These are phyloP conservation scores for Exophiala sp. DNA, from an alignment of 2,329 filamentous ascomycete species.

Conservation along the genomic window DNA sequence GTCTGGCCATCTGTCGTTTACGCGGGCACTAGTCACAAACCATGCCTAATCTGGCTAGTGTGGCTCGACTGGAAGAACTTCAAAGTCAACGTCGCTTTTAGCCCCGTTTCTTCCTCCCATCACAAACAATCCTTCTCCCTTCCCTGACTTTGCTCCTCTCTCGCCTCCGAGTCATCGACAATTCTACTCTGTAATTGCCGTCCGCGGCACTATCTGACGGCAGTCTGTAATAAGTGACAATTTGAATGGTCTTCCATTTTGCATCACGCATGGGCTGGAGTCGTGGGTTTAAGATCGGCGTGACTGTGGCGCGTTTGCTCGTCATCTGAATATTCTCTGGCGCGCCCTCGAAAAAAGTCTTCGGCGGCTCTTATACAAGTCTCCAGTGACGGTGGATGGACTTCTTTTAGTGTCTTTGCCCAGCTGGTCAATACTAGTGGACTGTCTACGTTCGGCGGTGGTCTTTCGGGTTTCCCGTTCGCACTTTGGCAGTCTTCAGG, in stretches of 20 bases:
- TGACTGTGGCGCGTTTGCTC: conserved; percentile 27
- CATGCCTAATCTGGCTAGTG: conserved; percentile 2
- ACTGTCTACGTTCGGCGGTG: neutral
- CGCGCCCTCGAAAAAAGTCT: conserved; percentile 14
- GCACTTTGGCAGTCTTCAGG: neutral
- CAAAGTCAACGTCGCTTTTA: conserved; percentile 14
- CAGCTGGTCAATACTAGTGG: conserved; percentile 22
- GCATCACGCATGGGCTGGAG: conserved; percentile 26
- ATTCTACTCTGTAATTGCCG: conserved; percentile 24
- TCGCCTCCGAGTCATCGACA: neutral
- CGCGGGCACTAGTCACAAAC: neutral
- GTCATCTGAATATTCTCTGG: conserved; percentile 22
- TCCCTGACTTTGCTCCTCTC: conserved; percentile 5
- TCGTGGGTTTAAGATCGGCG: conserved; percentile 26
- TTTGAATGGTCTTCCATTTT: conserved; percentile 24
- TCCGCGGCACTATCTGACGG: conserved; percentile 14
- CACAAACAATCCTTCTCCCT: conserved; percentile 15
- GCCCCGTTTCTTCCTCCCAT: conserved; percentile 6
- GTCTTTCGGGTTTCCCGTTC: neutral
- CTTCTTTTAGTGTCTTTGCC: conserved; percentile 19
- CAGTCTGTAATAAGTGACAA: conserved; percentile 26
- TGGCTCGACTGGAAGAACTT: neutral
- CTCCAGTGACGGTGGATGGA: conserved; percentile 18
- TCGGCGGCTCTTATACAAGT: conserved; percentile 14
- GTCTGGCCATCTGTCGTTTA: conserved; percentile 13